Conservation (phyloP, 352 stramenopile species). For the Pythium aquatile region DNA sequence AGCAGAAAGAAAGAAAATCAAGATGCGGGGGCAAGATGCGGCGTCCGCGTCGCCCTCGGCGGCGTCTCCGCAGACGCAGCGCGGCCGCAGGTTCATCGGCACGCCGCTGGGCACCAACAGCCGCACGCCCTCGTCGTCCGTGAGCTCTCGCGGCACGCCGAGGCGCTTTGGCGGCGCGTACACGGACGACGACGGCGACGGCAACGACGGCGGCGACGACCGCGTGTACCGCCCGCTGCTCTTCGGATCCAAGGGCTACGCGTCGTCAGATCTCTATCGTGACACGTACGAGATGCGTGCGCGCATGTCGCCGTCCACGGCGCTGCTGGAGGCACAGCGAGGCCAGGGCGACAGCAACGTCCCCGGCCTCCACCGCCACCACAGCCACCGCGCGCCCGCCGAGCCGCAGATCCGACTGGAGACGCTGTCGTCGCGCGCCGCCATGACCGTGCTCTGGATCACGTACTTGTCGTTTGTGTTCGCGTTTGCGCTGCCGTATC, state of each 20-base stretch:
- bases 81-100: neutral
- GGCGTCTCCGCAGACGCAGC: conserved; percentile 17
- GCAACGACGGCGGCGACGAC: conserved; percentile 34
- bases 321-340: conserved; percentile 25
- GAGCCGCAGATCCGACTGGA: conserved; percentile 74
- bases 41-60: conserved; percentile 9
- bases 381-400: conserved; percentile 13
- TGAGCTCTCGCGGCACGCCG: conserved; percentile 22
- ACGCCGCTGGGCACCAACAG: conserved; percentile 1
- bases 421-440: conserved; percentile 72
- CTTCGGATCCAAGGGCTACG: conserved; percentile 78
- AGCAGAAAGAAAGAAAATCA: neutral
- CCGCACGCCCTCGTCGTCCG: conserved; percentile 19
- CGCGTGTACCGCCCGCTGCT: conserved; percentile 77
- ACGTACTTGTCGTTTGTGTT: conserved; percentile 78
- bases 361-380: conserved; percentile 2
- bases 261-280: conserved; percentile 76
- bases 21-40: conserved; percentile 6
- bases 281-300: conserved; percentile 80
- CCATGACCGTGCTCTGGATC: conserved; percentile 67
- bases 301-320: conserved; percentile 43
- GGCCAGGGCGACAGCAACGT: neutral
- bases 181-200: conserved; percentile 20
- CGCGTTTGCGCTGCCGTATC: conserved; percentile 65
- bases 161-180: conserved; percentile 15